phyloP scores from a whole-genome alignment of 148 eudicot species.

The Camellia lanceoleosa region DNA sequence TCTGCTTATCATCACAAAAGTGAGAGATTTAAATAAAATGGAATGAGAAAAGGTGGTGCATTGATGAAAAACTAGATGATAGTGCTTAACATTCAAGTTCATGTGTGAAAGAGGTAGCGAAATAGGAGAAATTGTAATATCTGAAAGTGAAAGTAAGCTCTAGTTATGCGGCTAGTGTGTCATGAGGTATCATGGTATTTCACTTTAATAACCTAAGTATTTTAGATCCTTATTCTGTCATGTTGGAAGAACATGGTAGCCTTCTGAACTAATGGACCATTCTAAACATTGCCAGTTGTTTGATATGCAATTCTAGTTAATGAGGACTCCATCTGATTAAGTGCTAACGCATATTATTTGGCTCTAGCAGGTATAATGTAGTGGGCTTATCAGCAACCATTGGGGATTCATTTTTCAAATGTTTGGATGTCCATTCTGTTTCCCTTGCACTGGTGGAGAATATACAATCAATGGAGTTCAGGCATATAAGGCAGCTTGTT shows the following conservation, averaged over 20 bases:
- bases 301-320: slow-evolving; percentile 12
- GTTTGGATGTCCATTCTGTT: slow-evolving; percentile 55
- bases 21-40: too few species aligned
- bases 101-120: not conserved
- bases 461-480: slow-evolving; percentile 83
- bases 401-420: slow-evolving; percentile 73
- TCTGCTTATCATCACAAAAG: not conserved
- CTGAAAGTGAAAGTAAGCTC: not conserved
- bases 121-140: not conserved
- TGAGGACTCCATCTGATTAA: not conserved
- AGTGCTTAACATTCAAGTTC: not conserved
- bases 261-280: not conserved
- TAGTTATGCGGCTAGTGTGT: not conserved
- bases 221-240: not conserved
- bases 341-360: slow-evolving; percentile 8
- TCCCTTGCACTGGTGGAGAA: slow-evolving; percentile 78
- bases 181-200: not conserved
- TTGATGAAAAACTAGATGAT: not conserved
- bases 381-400: slow-evolving; percentile 83
- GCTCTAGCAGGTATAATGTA: slow-evolving; percentile 67
- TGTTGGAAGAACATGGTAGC: slow-evolving; percentile 1
- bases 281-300: not conserved
- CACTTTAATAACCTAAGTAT: not conserved
- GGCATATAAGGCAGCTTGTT: slow-evolving; percentile 84
- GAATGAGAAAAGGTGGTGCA: not conserved